These are phyloP conservation scores for Ambrosia hybrid DNA, from an alignment of 140 eudicot species.

Conservation along the genomic window DNA sequence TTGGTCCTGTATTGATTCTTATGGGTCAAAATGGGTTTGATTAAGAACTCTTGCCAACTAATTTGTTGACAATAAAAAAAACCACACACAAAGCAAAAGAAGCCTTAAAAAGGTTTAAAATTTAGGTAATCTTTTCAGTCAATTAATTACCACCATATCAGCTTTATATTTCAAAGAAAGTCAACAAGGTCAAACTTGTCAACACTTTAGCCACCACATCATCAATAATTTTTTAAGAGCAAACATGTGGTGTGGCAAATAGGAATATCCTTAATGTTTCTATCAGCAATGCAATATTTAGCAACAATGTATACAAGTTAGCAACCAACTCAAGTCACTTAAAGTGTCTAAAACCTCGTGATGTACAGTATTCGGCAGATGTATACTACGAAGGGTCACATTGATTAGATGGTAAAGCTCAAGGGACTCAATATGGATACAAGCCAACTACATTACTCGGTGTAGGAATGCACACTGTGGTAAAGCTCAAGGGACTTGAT, in stretches of 20 bases:
- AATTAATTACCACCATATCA: neutral
- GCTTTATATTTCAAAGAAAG: neutral
- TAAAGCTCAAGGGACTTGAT: neutral
- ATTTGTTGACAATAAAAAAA: too few species aligned
- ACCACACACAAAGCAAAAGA: too few species aligned
- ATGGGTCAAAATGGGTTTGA: neutral
- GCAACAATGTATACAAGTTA: neutral
- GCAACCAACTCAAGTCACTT: neutral
- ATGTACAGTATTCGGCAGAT: conserved; percentile 1
- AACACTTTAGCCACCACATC: too few species aligned
- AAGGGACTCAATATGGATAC: neutral
- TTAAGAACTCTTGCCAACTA: too few species aligned
- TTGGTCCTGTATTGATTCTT: neutral
- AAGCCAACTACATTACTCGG: neutral
- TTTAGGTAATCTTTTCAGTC: neutral
- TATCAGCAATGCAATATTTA: neutral
- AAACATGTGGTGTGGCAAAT: too few species aligned
- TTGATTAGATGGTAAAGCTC: neutral
- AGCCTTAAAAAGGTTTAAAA: too few species aligned
- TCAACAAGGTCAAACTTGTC: neutral
- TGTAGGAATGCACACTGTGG: neutral
- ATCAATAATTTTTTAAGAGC: too few species aligned
- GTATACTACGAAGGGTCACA: neutral
- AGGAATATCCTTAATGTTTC: neutral
- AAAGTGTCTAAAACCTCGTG: neutral